These are phyloP conservation scores for Domatiomyces catenatus DNA, from an alignment of 2,329 filamentous ascomycete species.

Conservation along the genomic window DNA sequence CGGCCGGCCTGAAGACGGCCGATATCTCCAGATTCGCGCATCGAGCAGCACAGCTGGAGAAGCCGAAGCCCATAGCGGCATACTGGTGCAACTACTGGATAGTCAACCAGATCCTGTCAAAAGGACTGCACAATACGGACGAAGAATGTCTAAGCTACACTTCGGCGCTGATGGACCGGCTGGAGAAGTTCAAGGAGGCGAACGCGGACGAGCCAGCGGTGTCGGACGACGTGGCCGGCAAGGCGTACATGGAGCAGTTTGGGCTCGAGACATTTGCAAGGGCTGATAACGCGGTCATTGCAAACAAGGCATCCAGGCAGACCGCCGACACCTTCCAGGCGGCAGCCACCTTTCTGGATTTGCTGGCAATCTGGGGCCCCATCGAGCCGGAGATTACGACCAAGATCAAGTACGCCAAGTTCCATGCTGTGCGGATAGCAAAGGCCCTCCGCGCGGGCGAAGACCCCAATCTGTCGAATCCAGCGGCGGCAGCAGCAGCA, in stretches of 20 bases:
- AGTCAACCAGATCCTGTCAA: constrained; percentile 76
- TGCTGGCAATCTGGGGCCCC: constrained; percentile 68
- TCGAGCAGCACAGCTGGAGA: constrained; percentile 70
- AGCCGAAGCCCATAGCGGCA: constrained; percentile 69
- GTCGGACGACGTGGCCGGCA: constrained; percentile 67
- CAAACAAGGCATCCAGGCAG: constrained; percentile 73
- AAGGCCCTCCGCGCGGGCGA: constrained; percentile 82
- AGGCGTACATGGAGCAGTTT: constrained; percentile 90
- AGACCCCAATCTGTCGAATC: constrained; percentile 85
- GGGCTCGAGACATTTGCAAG: constrained; percentile 73
- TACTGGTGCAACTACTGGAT: constrained; percentile 97
- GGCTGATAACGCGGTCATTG: constrained; percentile 65
- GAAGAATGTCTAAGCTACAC: constrained; percentile 70
- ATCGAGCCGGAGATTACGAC: constrained; percentile 59
- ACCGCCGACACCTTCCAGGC: constrained; percentile 91
- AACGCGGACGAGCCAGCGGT: constrained; percentile 69
- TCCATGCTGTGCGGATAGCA: constrained; percentile 77
- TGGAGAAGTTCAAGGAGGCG: constrained; percentile 64
- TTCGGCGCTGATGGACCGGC: constrained; percentile 70
- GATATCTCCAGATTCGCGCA: constrained; percentile 74
- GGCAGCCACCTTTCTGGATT: constrained; percentile 78
- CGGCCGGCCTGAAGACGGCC: constrained; percentile 57
- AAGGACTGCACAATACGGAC: constrained; percentile 61
- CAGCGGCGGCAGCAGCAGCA: constrained; percentile 41
- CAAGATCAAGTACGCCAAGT: constrained; percentile 94